Conservation (phyloP, 305 asterid genomes). For the Euphrasia arctica region DNA sequence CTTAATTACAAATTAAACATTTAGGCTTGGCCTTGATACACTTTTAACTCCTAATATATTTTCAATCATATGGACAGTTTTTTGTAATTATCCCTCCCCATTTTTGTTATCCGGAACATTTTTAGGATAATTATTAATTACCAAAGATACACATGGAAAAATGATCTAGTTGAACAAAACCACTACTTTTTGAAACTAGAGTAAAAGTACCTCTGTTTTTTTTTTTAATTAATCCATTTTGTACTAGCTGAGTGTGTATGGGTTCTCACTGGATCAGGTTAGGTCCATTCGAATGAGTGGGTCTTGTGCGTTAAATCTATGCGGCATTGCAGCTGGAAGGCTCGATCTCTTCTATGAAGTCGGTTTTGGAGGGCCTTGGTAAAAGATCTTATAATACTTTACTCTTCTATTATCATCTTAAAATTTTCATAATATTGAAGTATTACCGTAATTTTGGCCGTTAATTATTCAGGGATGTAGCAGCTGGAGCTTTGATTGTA, state of each 20-base stretch:
- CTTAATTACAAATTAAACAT: neutral
- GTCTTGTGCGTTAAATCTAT: slow-evolving; percentile 90
- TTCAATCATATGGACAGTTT: neutral
- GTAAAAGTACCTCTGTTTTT: too few relatives aligned
- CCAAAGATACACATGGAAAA: too few relatives aligned
- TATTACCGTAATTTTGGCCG: neutral
- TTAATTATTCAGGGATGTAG: slow-evolving; percentile 69
- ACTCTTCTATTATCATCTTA: neutral
- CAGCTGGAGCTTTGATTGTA: slow-evolving; percentile 89
- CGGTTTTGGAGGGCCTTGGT: slow-evolving; percentile 96
- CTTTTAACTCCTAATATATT: neutral
- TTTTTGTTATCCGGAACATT: neutral
- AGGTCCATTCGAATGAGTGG: slow-evolving; percentile 90
- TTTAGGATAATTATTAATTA: too few relatives aligned
- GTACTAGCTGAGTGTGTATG: slow-evolving; percentile 13
- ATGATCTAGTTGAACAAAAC: neutral
- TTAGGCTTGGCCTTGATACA: neutral
- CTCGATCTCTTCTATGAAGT: slow-evolving; percentile 77
- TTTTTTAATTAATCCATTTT: neutral
- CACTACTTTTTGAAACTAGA: neutral
- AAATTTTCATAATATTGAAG: neutral
- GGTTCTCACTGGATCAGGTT: slow-evolving; percentile 46
- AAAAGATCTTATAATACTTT: slow-evolving; percentile 10
- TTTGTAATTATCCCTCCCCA: neutral
- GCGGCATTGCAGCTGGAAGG: slow-evolving; percentile 94